Evolutionary conservation across 441 rosid genomes (phyloP).

Genomic region (Pelargonium cotyledonis): DNA sequence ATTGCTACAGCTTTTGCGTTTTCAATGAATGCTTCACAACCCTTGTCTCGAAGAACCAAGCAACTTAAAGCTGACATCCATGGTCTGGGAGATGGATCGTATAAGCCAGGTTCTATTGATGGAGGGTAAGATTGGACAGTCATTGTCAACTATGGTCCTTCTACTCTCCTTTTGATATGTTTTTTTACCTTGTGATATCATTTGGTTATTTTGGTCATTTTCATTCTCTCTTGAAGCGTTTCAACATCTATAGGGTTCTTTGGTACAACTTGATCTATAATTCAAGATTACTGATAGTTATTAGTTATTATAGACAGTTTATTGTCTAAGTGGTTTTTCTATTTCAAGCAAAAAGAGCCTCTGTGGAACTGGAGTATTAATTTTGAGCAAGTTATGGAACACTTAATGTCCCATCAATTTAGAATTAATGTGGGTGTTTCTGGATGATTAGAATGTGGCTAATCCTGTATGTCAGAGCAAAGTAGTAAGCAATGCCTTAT

Average conservation of each 20-base stretch:
- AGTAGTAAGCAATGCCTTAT: not conserved
- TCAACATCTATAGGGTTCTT: not conserved
- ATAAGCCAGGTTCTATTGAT: conserved; percentile 56
- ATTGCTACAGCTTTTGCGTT: conserved; percentile 69
- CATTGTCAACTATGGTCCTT: conserved; percentile 12
- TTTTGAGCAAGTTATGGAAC: not conserved
- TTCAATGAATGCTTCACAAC: conserved; percentile 59
- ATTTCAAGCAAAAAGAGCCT: not conserved
- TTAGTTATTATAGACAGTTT: not conserved
- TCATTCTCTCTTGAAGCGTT: conserved; percentile 3
- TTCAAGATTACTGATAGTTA: not conserved
- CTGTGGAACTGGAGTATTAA: not conserved
- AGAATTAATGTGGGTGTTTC: not conserved
- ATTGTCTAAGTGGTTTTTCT: not conserved
- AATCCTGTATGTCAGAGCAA: not conserved
- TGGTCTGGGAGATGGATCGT: conserved; percentile 63
- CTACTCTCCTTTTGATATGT: not conserved
- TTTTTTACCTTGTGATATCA: not conserved
- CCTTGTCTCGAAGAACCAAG: conserved; percentile 89
- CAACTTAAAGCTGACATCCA: conserved; percentile 63
- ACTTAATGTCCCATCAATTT: not conserved
- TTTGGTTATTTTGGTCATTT: not conserved
- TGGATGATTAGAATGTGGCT: not conserved
- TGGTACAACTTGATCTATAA: not conserved
- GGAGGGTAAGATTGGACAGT: conserved; percentile 51